phyloP scores from a whole-genome alignment of 2,329 filamentous ascomycete genomes.

The Fonsecaea multimorphosa region DNA sequence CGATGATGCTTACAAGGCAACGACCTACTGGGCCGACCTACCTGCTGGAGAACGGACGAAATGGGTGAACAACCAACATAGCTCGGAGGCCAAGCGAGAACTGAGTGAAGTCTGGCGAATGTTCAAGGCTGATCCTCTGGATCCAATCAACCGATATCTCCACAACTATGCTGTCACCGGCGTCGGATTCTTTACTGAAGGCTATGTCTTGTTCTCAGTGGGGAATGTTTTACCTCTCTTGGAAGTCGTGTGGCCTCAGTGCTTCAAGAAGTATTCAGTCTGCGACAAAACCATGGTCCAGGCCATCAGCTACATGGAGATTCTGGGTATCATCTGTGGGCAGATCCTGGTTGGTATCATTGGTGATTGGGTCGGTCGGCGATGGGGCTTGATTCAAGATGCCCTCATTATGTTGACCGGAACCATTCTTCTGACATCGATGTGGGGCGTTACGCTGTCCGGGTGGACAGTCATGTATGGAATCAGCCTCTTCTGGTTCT shows the following conservation, averaged over 20 bases:
- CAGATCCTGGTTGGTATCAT: constrained; percentile 85
- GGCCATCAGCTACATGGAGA: constrained; percentile 87
- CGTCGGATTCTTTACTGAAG: constrained; percentile 88
- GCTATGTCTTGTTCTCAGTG: constrained; percentile 97
- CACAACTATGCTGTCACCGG: constrained; percentile 89
- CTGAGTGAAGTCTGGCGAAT: constrained; percentile 71
- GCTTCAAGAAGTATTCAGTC: constrained; percentile 71
- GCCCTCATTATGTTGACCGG: constrained; percentile 92
- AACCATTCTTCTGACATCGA: constrained; percentile 85
- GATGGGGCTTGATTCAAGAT: constrained; percentile 95
- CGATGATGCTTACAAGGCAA: constrained; percentile 81
- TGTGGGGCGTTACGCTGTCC: constrained; percentile 83
- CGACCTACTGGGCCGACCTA: constrained; percentile 94
- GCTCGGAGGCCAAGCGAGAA: constrained; percentile 72
- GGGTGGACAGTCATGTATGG: constrained; percentile 97
- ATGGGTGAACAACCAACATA: constrained; percentile 78
- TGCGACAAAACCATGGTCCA: constrained; percentile 82
- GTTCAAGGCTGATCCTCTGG: constrained; percentile 86
- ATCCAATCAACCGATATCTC: constrained; percentile 81
- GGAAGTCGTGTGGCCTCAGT: constrained; percentile 72
- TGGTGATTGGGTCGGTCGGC: constrained; percentile 81
- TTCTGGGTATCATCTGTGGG: constrained; percentile 90
- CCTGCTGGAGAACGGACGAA: constrained; percentile 69
- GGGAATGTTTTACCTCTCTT: constrained; percentile 88
- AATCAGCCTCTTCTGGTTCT: constrained; percentile 91